Base-by-base conservation (phyloP, 129 eudicot genomes). In the Pulicaria dysenterica region DNA sequence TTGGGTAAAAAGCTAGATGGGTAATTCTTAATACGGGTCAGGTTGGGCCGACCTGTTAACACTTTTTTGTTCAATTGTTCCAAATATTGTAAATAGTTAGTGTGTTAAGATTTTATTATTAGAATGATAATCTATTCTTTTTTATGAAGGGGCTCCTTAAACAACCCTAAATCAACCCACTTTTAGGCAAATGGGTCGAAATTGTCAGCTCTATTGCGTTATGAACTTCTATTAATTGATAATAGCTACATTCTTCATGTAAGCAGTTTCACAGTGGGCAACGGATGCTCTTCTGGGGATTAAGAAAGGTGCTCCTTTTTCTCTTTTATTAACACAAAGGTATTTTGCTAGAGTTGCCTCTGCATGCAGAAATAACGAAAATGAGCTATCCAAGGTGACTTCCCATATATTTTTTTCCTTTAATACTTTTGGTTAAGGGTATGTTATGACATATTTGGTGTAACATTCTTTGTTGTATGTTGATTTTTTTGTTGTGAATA, bases 221-320 rank as follows among this genome's bases (percentile, higher is more conserved):
- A 11, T 50, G 46, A 39, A 11, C 62, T 69, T 7, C 3, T 44
- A 5, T 13, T 10, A 43, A 24, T 34, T 46, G 15, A 5, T 48
- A 54, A 43, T 36, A 40, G 12, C 19, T 6, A 42, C 3, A 0
- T 16, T 59, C 34, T 55, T 81, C 60, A n/a, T 79, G 8, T 85
- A 76, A 67, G 39, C 92, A 94, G 98, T 86, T 85, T 90, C 97
- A 63, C 90, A 84, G 62, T 94, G 98, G 98, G 98, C 98, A 12
- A 88, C 88, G 76, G 98, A 94, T 74, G 89, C 97, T 36, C 80
- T 94, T 77, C 76, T 77, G 60, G 96, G 95, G 76, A 83, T 94
- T 59, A 83, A 67, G 12, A 94, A 90, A 81, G 95, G 97, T 12
- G 93, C 95, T 79, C 97, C 93, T 8, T 90, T 90, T 73, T 94